A percentile compares a stretch with the other conserved stretches of the same genome.
These are phyloP conservation scores for Hortiboletus flavorubellus DNA, from an alignment of 768 basidiomycete species.

Conservation along the genomic window DNA sequence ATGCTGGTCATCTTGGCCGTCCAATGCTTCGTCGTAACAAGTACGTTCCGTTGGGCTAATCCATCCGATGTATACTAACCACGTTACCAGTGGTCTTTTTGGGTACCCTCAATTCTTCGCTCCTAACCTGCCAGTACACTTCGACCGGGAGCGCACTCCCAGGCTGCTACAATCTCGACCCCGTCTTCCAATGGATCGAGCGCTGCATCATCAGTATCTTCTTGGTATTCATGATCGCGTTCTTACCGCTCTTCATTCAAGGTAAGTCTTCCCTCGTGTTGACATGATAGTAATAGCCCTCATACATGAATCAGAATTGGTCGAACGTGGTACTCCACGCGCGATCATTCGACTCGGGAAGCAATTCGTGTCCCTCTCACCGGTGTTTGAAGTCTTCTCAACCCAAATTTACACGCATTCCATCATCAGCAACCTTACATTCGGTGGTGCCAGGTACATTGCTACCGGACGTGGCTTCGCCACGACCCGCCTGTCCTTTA, in stretches of 20 bases:
- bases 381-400: slow-evolving; percentile 95
- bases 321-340: slow-evolving; percentile 91
- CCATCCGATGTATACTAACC: slow-evolving; percentile 14
- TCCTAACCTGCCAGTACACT: slow-evolving; percentile 80
- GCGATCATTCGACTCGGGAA: slow-evolving; percentile 90
- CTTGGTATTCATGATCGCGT: slow-evolving; percentile 97
- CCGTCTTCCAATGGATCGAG: slow-evolving; percentile 93
- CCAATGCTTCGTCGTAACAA: slow-evolving; percentile 89
- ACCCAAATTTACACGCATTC: slow-evolving; percentile 99
- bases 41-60: slow-evolving; percentile 43
- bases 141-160: slow-evolving; percentile 67
- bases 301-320: slow-evolving; percentile 60
- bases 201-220: slow-evolving; percentile 98
- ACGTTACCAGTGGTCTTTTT: slow-evolving; percentile 78
- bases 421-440: slow-evolving; percentile 93
- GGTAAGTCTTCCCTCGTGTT: slow-evolving; percentile 44
- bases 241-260: slow-evolving; percentile 93
- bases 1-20: slow-evolving; percentile 98
- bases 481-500: slow-evolving; percentile 91
- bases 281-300: slow-evolving; percentile 14
- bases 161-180: slow-evolving; percentile 93
- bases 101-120: slow-evolving; percentile 82
- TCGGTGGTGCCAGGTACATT: slow-evolving; percentile 97
- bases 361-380: slow-evolving; percentile 92
- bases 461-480: slow-evolving; percentile 99